These are phyloP conservation scores for Allium fistulosum DNA, from an alignment of 106 monocot genomes.

Conservation along the genomic window DNA sequence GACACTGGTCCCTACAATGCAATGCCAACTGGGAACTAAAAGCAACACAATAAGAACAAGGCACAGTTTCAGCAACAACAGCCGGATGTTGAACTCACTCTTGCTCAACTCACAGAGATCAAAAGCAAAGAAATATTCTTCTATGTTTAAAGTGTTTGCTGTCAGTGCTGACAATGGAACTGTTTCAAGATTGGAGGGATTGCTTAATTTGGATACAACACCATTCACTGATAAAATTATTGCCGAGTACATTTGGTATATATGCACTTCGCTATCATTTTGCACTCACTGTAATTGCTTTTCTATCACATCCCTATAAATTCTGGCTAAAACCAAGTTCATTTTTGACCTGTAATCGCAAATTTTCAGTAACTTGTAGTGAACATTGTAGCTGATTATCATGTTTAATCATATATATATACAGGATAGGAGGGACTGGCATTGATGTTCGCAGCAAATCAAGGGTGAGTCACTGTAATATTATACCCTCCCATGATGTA, in stretches of 20 bases:
- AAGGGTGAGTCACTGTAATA: slow-evolving; percentile 27
- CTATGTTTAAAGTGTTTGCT: slow-evolving; percentile 45
- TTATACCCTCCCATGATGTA: neutral
- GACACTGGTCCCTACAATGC: slow-evolving; percentile 45
- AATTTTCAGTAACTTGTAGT: too few relatives aligned
- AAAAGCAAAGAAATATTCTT: slow-evolving; percentile 16
- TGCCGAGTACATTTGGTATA: slow-evolving; percentile 86
- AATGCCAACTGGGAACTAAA: slow-evolving; percentile 38
- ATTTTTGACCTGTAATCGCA: too few relatives aligned
- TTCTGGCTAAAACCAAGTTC: too few relatives aligned
- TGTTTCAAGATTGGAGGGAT: slow-evolving; percentile 53
- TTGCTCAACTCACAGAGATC: slow-evolving; percentile 26
- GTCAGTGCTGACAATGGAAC: slow-evolving; percentile 24
- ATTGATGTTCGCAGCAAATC: slow-evolving; percentile 82
- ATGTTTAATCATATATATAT: neutral
- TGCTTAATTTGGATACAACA: slow-evolving; percentile 64
- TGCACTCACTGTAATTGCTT: neutral
- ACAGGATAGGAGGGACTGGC: slow-evolving; percentile 79
- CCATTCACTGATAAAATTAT: slow-evolving; percentile 74
- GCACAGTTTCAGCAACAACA: slow-evolving; percentile 13
- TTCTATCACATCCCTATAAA: too few relatives aligned
- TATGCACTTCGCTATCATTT: neutral
- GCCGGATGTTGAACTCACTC: slow-evolving; percentile 23
- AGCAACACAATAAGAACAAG: slow-evolving; percentile 15
- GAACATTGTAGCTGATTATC: neutral